phyloP scores from a whole-genome alignment of 1,284 basidiomycete species.

The Microbotryomycetes sp. region DNA sequence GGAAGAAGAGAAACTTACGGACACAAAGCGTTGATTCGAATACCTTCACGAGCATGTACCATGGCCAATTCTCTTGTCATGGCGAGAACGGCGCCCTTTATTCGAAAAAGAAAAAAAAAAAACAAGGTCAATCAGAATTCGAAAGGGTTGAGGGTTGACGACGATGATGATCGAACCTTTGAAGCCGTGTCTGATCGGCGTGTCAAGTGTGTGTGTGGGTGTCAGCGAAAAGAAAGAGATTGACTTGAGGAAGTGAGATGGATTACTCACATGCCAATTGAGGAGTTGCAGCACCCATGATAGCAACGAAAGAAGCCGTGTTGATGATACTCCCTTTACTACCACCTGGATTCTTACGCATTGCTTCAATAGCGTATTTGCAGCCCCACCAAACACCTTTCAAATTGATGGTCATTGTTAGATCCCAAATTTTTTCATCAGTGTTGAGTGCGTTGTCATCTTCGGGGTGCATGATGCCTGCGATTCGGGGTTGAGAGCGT shows the following conservation, averaged over 20 bases:
- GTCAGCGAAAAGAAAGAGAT: constrained; percentile 7
- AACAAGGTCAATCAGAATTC: not conserved
- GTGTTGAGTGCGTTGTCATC: constrained; percentile 94
- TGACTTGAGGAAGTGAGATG: not conserved
- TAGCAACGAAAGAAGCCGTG: constrained; percentile 89
- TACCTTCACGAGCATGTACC: constrained; percentile 93
- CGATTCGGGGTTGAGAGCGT: too few species aligned
- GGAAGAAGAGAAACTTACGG: constrained; percentile 56
- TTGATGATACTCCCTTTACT: constrained; percentile 92
- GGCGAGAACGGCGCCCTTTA: constrained; percentile 93
- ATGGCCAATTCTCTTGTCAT: constrained; percentile 96
- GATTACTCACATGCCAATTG: constrained; percentile 75
- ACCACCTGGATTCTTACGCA: constrained; percentile 81
- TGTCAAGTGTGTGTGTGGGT: too few species aligned
- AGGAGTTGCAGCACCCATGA: constrained; percentile 89
- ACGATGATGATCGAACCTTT: constrained; percentile 50
- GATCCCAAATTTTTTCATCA: constrained; percentile 81
- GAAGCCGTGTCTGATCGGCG: constrained; percentile 85
- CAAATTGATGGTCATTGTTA: constrained; percentile 63
- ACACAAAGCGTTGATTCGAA: constrained; percentile 89
- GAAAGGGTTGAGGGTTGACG: not conserved
- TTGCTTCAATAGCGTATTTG: constrained; percentile 91
- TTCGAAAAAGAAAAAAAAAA: constrained; percentile 9
- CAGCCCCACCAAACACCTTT: constrained; percentile 99
- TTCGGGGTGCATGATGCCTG: constrained; percentile 87